phyloP scores from a whole-genome alignment of 2,329 filamentous ascomycete species.

The Fusarium hostae region DNA sequence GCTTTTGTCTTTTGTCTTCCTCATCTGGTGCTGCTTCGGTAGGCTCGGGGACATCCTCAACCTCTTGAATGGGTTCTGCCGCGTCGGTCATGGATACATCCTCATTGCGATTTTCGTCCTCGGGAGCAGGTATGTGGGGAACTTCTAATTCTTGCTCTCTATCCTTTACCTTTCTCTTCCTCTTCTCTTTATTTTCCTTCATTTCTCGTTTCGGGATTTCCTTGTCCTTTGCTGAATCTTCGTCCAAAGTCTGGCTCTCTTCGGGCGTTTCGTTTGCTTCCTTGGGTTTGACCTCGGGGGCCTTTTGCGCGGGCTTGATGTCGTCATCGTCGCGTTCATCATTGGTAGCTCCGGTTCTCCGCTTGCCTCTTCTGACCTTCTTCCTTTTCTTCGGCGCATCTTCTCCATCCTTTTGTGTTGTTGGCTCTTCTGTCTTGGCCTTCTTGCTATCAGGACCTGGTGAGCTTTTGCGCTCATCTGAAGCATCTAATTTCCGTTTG shows the following conservation, averaged over 20 bases:
- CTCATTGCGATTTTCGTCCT: conserved; percentile 22
- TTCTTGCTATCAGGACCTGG: conserved; percentile 50
- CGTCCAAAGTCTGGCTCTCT: conserved; percentile 44
- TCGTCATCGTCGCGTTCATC: conserved; percentile 27
- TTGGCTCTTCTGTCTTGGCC: conserved; percentile 43
- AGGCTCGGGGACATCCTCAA: conserved; percentile 1
- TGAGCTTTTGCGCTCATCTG: conserved; percentile 43
- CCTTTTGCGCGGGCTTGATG: conserved; percentile 12
- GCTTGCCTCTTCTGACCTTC: conserved; percentile 40
- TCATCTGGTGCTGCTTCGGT: not conserved
- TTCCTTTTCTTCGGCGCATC: conserved; percentile 42
- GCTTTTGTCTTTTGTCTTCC: conserved; percentile 36
- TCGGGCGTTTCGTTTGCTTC: conserved; percentile 47
- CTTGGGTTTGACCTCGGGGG: conserved; percentile 36
- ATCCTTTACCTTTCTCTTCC: conserved; percentile 18
- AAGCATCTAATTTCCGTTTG: conserved; percentile 53
- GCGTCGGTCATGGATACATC: conserved; percentile 42
- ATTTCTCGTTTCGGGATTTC: conserved; percentile 26
- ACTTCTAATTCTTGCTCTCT: conserved; percentile 24
- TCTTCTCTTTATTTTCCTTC: conserved; percentile 22
- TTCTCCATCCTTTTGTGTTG: conserved; percentile 14
- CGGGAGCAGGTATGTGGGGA: not conserved
- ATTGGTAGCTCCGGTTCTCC: conserved; percentile 28
- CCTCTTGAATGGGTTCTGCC: conserved; percentile 3
- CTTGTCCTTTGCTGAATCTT: conserved; percentile 44